Conservation (phyloP, 2,329 filamentous ascomycete species). For the Ampelomyces quisqualis region DNA sequence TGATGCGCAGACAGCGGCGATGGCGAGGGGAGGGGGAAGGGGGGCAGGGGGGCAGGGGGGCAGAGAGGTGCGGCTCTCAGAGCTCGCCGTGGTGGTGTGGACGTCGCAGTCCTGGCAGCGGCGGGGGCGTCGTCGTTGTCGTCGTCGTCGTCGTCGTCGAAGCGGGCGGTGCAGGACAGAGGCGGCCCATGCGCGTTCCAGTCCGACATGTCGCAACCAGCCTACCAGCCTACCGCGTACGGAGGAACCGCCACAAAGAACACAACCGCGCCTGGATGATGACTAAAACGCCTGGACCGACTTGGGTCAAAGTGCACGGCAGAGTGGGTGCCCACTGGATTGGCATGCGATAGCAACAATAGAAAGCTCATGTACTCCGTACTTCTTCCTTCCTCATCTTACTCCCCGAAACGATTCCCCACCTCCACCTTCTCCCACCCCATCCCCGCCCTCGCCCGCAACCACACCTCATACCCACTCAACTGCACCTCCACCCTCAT, state of each 20-base stretch:
- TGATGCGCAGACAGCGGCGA: conserved; percentile 27
- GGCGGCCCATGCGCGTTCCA: conserved; percentile 25
- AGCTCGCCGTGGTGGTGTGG: conserved; percentile 25
- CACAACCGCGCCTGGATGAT: too few relatives aligned
- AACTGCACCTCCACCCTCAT: conserved; percentile 60
- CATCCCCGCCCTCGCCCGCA: conserved; percentile 54
- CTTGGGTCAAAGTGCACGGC: too few relatives aligned
- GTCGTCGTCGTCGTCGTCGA: conserved; percentile 12
- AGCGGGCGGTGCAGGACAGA: conserved; percentile 36
- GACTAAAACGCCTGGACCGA: too few relatives aligned
- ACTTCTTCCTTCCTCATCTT: too few relatives aligned
- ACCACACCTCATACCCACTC: conserved; percentile 58
- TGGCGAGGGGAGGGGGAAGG: conserved; percentile 1
- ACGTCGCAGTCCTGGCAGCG: conserved; percentile 4
- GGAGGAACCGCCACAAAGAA: too few relatives aligned
- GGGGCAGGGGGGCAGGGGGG: neutral
- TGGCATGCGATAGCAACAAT: too few relatives aligned
- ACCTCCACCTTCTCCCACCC: conserved; percentile 44
- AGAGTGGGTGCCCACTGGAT: too few relatives aligned
- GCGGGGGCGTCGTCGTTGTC: conserved; percentile 2
- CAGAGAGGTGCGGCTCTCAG: conserved; percentile 31
- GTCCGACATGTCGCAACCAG: too few relatives aligned
- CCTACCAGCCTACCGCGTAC: too few relatives aligned
- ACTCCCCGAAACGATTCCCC: conserved; percentile 18
- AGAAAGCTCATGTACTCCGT: too few relatives aligned